A percentile compares a stretch with the other conserved stretches of the same genome.
These are phyloP conservation scores for Trypanosoma boissoni DNA, from an alignment of 208 protist species.

Conservation along the genomic window DNA sequence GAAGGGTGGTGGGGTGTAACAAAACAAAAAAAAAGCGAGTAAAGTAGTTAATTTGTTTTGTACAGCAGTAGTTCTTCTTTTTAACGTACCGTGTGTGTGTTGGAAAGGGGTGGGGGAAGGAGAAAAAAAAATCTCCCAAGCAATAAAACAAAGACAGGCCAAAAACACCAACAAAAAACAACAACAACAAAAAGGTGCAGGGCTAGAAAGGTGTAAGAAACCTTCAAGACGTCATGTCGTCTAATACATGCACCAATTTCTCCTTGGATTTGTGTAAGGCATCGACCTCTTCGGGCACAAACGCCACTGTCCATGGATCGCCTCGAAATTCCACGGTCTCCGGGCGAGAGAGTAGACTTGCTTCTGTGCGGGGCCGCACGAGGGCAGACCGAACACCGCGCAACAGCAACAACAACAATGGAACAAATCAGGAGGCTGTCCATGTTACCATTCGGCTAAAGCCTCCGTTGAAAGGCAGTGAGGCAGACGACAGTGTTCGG, in stretches of 20 bases:
- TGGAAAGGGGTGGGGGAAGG: too few relatives aligned
- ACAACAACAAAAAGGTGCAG: too few relatives aligned
- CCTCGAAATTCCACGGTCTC: too few relatives aligned
- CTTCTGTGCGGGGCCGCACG: conserved; percentile 1
- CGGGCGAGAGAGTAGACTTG: background rate
- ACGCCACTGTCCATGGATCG: background rate
- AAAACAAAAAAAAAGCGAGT: too few relatives aligned
- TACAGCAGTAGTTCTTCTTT: too few relatives aligned
- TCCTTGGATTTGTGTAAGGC: conserved; percentile 1
- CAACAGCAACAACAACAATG: background rate
- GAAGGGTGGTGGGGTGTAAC: too few relatives aligned
- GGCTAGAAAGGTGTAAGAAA: too few relatives aligned
- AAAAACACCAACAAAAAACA: background rate
- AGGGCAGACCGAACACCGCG: conserved; percentile 11
- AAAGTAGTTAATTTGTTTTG: too few relatives aligned
- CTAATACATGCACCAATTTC: background rate
- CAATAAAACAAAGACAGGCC: too few relatives aligned
- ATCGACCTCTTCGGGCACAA: background rate
- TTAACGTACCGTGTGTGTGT: too few relatives aligned
- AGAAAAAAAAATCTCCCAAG: too few relatives aligned
- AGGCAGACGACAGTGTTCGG: conserved; percentile 3
- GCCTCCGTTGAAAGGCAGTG: background rate
- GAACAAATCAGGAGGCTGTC: conserved; percentile 26
- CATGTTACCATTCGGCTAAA: conserved; percentile 25
- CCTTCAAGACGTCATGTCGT: too few relatives aligned